These are phyloP conservation scores for Neospora caninum DNA, from an alignment of 169 alveolate species.

Conservation along the genomic window DNA sequence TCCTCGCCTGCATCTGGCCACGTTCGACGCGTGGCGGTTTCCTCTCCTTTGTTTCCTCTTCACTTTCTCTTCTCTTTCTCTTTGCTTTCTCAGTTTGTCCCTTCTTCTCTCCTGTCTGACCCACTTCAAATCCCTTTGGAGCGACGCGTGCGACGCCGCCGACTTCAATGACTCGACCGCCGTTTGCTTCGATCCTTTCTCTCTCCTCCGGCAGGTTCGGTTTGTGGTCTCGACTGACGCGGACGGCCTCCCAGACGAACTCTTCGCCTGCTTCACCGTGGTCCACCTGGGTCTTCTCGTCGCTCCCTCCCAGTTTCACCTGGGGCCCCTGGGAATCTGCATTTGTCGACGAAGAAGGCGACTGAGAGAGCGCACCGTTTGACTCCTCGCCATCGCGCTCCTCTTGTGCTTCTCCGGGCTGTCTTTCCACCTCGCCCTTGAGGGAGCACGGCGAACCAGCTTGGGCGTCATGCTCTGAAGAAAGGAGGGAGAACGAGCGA, in stretches of 20 bases:
- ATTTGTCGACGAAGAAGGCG: too few species aligned
- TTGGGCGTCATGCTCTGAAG: too few species aligned
- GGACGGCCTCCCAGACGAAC: background rate
- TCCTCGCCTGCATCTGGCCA: too few species aligned
- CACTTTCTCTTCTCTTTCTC: too few species aligned
- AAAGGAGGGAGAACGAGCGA: too few species aligned
- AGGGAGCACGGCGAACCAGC: too few species aligned
- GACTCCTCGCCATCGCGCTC: background rate
- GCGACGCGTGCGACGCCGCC: constrained; percentile 61
- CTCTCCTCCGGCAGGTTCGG: constrained; percentile 86
- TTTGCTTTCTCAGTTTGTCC: too few species aligned
- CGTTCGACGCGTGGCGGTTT: too few species aligned
- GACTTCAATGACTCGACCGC: constrained; percentile 81
- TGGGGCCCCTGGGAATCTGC: too few species aligned
- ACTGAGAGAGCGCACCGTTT: background rate
- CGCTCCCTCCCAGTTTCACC: background rate
- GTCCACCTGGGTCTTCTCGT: background rate
- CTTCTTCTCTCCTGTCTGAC: background rate
- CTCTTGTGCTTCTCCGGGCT: too few species aligned
- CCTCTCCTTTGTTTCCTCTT: too few species aligned
- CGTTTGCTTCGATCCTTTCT: constrained; percentile 82
- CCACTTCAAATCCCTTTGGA: constrained; percentile 43
- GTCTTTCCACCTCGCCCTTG: too few species aligned
- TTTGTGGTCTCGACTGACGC: constrained; percentile 85
- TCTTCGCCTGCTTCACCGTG: constrained; percentile 6